phyloP scores from a whole-genome alignment of 23 red algal species.

The Cyanidiococcus yangmingshanensis region DNA sequence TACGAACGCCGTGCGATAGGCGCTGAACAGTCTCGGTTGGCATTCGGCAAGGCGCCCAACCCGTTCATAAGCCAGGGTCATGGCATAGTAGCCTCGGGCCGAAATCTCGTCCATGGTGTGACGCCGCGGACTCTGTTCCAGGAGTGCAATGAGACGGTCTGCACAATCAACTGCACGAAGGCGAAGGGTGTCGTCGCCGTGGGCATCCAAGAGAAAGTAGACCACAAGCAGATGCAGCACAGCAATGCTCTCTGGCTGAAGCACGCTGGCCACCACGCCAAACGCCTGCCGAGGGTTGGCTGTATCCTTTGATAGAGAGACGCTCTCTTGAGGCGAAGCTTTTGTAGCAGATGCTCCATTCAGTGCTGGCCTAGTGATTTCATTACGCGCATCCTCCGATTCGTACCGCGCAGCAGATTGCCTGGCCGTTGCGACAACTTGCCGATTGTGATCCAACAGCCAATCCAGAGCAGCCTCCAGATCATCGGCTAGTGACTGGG shows the following conservation, averaged over 20 bases:
- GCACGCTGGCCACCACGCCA: not conserved
- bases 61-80: conserved; percentile 57
- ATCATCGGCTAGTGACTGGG: not conserved
- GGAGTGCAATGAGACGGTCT: conserved; percentile 35
- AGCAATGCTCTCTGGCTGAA: conserved; percentile 50
- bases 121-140: conserved; percentile 49
- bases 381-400: not conserved
- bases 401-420: not conserved
- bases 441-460: not conserved
- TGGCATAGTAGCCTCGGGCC: conserved; percentile 74
- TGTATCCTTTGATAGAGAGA: not conserved
- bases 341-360: not conserved
- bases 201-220: conserved; percentile 48
- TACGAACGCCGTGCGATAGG: conserved; percentile 75
- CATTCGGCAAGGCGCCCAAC: conserved; percentile 35
- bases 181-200: conserved; percentile 11
- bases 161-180: conserved; percentile 35
- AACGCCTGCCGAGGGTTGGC: not conserved
- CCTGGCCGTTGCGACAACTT: not conserved
- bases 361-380: not conserved
- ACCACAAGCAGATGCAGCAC: conserved; percentile 72
- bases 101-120: conserved; percentile 78
- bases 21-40: conserved; percentile 46
- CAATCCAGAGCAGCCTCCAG: not conserved
- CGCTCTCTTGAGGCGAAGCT: not conserved